These are phyloP conservation scores for Fraxinus sp. DNA, from an alignment of 305 asterid genomes.

Conservation along the genomic window DNA sequence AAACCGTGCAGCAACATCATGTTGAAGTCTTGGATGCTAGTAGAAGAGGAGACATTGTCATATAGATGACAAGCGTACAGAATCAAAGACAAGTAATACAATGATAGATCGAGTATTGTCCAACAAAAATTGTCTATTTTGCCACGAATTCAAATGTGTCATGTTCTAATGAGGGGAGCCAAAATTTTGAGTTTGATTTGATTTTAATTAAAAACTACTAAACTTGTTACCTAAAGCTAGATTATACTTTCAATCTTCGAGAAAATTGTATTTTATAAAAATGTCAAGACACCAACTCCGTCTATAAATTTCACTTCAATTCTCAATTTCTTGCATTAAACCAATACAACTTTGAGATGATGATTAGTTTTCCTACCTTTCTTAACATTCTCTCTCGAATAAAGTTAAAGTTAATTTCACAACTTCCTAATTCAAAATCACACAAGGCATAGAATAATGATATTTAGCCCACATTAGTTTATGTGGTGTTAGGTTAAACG, in stretches of 20 bases:
- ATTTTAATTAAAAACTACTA: no score
- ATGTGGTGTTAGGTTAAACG: no score
- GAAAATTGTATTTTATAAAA: no score
- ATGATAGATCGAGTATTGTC: background rate
- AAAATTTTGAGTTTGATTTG: background rate
- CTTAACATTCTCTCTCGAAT: background rate
- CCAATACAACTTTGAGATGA: background rate
- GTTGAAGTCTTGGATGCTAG: background rate
- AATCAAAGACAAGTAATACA: background rate
- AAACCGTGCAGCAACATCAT: background rate
- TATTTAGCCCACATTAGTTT: no score
- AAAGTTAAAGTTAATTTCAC: no score
- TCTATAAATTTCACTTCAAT: background rate
- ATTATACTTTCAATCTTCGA: background rate
- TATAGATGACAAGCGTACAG: background rate
- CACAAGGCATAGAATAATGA: background rate
- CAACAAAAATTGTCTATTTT: background rate
- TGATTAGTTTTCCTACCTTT: background rate
- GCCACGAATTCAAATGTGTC: background rate
- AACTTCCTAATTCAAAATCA: background rate
- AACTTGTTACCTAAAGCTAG: background rate
- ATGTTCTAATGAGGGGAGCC: background rate
- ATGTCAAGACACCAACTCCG: background rate
- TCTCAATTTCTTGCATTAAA: background rate
- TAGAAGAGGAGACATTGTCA: background rate